Base-by-base conservation (phyloP, 2,329 filamentous ascomycete genomes). In the Sporothrix luriei region DNA sequence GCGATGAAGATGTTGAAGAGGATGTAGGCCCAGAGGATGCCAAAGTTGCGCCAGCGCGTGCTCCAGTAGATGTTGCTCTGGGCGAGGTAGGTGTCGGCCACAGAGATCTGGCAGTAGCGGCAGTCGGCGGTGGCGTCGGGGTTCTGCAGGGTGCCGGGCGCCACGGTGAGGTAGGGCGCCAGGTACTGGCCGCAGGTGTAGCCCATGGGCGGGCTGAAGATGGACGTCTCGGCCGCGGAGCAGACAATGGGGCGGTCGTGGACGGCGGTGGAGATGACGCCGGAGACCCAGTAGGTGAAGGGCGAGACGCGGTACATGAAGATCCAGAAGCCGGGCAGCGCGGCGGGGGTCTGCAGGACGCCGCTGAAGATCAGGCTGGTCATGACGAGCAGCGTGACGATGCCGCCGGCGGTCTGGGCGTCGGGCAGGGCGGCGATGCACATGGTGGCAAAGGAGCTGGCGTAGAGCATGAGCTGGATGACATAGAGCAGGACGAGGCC, bases 401-500 rank as follows among this genome's bases (percentile, higher is more conserved):
- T 85, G 4, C 89, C 90, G 0, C 90, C 91, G 21, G 57, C 73
- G 90, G 84, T 0, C 90, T 88, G 71, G 90, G 84, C 0, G 87
- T 88, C 57, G 29, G 93, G 82, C 1, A 87, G 78, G 77, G 76
- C 89, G 0, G 88, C 88, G 68, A 93, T 90, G 38, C 87, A 85
- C 88, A 93, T 90, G 74, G 91, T 87, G 0, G 90, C 87, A 75
- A 93, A 93, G 0, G 90, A 88, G 14, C 85, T 88, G 68, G 89
- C 87, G 77, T 89, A 93, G 73, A 93, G 80, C 75, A 93, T 84
- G 75, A 93, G 88, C 72, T 89, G 91, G 91, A 95, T 84, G 52
- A 93, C 82, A 74, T 92, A 87, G 24, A 96, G 82, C 82, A 94
- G 93, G 85, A 94, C 91, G 21, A 94, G 85, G 0, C 82, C 90